Evolutionary conservation across 192 early-diverging fungal genomes (phyloP), one percentile per base, ranked within the genome.

Genomic region (Oehlia diaphana): DNA sequence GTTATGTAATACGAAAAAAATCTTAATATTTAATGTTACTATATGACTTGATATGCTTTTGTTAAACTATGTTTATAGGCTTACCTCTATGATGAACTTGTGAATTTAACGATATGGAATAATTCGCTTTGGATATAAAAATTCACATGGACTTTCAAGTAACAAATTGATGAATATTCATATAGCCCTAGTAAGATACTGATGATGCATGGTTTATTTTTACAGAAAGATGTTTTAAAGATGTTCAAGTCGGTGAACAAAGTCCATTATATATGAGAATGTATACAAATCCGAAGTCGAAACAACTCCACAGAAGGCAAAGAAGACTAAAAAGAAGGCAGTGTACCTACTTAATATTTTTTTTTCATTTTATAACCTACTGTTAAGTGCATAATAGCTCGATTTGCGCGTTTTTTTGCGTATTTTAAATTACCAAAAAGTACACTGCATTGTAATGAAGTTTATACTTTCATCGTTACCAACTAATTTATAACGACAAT

Each of bases 81-180:
- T 61, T 75, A 75, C 35, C 61, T 75, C 21, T 75, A 76, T 21
- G 31, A 76, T 10, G 74, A 76, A 31, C 63, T 76, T 26, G 61
- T 35, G 10, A 37, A 58, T 76, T 76, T 63, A 35, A 63, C 33
- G 58, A 76, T 63, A 76, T 76, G 74, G 74, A 76, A 63, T 33
- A 76, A 63, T 76, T 76, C 42, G 26, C 74, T 37, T 62, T 21
- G 44, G 37, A 63, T 13, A 76, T 76, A 35, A 31, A 19, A 39
- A 44, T 63, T 23, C 74, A 63, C 33, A 76, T 76, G 74, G 21
- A 76, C 31, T 76, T 63, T 3, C 74, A 76, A 61, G 61, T 76
- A 76, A 39, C 35, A 49, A 49, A 63, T 72, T 75, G 71, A 72
- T 33, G n/a, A 62, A 28, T 75, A 33, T 47, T 39, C 21, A 63